Evolutionary conservation across 2,329 filamentous ascomycete species (phyloP).

Genomic region (Cercospora sesami): DNA sequence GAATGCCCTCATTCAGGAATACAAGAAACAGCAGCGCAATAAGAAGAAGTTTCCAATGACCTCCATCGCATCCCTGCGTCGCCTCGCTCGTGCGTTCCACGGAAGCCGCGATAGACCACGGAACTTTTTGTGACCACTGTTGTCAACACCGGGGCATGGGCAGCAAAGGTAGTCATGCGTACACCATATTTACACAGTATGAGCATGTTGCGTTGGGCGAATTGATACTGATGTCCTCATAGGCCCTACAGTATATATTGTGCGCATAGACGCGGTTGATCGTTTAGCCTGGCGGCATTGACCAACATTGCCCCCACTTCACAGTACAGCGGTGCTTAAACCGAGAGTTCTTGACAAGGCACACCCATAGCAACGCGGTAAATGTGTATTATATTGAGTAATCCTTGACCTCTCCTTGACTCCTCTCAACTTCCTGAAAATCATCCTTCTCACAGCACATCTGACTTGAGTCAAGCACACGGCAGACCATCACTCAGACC

Average conservation of each 20-base stretch:
- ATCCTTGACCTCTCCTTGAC: neutral
- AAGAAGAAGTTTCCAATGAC: neutral
- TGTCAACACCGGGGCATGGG: neutral
- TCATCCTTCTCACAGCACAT: neutral
- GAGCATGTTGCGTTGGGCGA: neutral
- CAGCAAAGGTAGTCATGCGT: neutral
- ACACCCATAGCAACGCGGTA: neutral
- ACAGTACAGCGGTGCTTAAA: neutral
- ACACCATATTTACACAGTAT: neutral
- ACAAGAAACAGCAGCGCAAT: neutral
- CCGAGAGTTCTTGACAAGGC: neutral
- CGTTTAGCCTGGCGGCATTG: neutral
- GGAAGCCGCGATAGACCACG: neutral
- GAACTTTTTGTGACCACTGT: neutral
- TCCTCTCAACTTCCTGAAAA: neutral
- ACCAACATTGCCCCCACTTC: neutral
- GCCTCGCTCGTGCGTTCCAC: neutral
- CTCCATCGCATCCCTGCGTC: neutral
- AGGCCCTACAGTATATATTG: neutral
- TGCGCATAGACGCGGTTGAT: neutral
- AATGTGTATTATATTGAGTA: neutral
- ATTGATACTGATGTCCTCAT: neutral
- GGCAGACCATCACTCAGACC: slow-evolving; percentile 25
- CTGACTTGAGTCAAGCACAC: neutral
- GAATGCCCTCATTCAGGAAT: neutral